These are phyloP conservation scores for Sordariomycetes sp. DNA, from an alignment of 2,329 filamentous ascomycete species.

Conservation along the genomic window DNA sequence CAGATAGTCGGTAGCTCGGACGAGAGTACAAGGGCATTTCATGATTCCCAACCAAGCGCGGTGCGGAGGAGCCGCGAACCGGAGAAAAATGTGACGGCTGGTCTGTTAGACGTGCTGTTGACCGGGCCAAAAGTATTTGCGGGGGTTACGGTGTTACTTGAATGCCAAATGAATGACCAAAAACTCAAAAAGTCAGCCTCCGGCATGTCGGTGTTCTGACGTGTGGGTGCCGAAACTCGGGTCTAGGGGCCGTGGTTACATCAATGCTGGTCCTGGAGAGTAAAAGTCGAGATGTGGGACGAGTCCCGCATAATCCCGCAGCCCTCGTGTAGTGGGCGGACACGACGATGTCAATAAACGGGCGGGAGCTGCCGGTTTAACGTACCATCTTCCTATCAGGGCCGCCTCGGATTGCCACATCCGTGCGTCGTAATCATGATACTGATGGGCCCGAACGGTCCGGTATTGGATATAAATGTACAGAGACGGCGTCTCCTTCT, in stretches of 20 bases:
- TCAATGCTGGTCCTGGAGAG: neutral
- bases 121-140: neutral
- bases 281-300: too few relatives aligned
- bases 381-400: too few relatives aligned
- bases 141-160: slow-evolving; percentile 1
- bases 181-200: neutral
- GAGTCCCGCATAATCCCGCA: too few relatives aligned
- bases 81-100: slow-evolving; percentile 4
- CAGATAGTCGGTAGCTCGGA: slow-evolving; percentile 32
- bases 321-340: too few relatives aligned
- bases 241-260: neutral
- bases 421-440: too few relatives aligned
- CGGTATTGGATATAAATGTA: too few relatives aligned
- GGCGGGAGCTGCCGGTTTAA: too few relatives aligned
- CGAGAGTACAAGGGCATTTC: slow-evolving; percentile 16
- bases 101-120: slow-evolving; percentile 3
- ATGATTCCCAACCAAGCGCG: slow-evolving; percentile 5
- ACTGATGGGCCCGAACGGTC: too few relatives aligned
- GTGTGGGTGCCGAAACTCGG: neutral
- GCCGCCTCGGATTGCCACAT: too few relatives aligned
- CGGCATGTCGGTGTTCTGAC: neutral
- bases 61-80: slow-evolving; percentile 1
- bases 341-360: too few relatives aligned
- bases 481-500: too few relatives aligned
- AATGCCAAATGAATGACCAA: slow-evolving; percentile 2